phyloP scores from a whole-genome alignment of 2,329 filamentous ascomycete genomes.

The Lecanicillium sp. region DNA sequence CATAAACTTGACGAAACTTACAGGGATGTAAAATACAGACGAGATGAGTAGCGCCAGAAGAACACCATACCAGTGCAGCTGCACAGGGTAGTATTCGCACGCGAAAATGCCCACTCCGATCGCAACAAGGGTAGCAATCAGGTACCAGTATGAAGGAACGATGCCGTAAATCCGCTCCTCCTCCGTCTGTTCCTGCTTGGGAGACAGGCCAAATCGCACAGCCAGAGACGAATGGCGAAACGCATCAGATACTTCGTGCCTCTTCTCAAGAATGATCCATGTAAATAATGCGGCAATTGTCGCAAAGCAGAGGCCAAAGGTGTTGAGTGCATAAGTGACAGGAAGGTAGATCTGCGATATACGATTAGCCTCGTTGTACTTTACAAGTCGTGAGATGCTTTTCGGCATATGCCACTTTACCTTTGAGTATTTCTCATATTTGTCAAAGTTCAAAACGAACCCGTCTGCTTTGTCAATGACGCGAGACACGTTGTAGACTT shows the following conservation, averaged over 20 bases:
- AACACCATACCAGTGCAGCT: constrained; percentile 24
- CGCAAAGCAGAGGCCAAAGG: constrained; percentile 46
- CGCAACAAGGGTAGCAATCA: constrained; percentile 10
- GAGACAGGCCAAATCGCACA: not conserved
- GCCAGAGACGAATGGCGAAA: constrained; percentile 8
- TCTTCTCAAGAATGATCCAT: constrained; percentile 23
- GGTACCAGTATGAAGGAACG: constrained; percentile 20
- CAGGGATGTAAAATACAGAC: constrained; percentile 20
- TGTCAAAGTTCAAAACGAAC: constrained; percentile 34
- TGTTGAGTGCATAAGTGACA: constrained; percentile 33
- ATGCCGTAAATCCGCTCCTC: constrained; percentile 13
- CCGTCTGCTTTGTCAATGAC: constrained; percentile 36
- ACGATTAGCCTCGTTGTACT: too few species aligned
- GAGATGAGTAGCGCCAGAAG: constrained; percentile 19
- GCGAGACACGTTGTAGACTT: constrained; percentile 37
- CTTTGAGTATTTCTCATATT: constrained; percentile 45
- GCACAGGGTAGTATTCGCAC: constrained; percentile 21
- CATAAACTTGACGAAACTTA: constrained; percentile 7
- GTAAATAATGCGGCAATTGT: constrained; percentile 32
- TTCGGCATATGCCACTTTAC: constrained; percentile 16
- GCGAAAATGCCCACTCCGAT: constrained; percentile 21
- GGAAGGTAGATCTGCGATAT: constrained; percentile 33
- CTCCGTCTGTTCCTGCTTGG: constrained; percentile 1
- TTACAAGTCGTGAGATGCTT: not conserved
- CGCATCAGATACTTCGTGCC: constrained; percentile 14